Evolutionary conservation across 495 filamentous ascomycete species (phyloP).

Genomic region (Penicillium arizonense): DNA sequence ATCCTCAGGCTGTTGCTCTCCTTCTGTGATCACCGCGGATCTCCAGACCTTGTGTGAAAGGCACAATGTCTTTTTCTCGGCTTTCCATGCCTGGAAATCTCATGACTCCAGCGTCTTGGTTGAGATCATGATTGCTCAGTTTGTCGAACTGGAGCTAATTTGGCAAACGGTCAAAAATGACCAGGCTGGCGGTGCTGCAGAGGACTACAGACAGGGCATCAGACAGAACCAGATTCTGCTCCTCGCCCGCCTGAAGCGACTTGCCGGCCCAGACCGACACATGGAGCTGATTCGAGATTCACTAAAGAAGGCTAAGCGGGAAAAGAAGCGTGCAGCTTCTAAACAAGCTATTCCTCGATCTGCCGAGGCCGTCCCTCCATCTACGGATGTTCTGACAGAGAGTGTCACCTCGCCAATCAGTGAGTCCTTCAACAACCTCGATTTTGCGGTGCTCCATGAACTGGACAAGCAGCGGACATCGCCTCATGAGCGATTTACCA

Average conservation of each 20-base stretch:
- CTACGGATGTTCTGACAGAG: constrained; percentile 37
- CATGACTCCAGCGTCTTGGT: constrained; percentile 86
- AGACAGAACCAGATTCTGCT: constrained; percentile 89
- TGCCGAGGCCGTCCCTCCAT: constrained; percentile 35
- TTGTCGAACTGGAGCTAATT: constrained; percentile 91
- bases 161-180: constrained; percentile 96
- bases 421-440: constrained; percentile 43
- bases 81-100: constrained; percentile 93
- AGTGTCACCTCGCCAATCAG: constrained; percentile 47
- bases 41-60: constrained; percentile 51
- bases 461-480: constrained; percentile 37
- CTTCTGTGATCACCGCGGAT: constrained; percentile 37
- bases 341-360: constrained; percentile 62
- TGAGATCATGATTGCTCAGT: constrained; percentile 93
- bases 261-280: constrained; percentile 80
- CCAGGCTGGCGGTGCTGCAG: constrained; percentile 76
- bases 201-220: constrained; percentile 90
- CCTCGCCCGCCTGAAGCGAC: constrained; percentile 82
- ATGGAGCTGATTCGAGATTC: constrained; percentile 80
- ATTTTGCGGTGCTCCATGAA: constrained; percentile 37
- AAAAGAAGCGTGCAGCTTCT: constrained; percentile 53
- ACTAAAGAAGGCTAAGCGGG: constrained; percentile 71
- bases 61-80: constrained; percentile 82
- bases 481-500: constrained; percentile 47
- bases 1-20: constrained; percentile 50